Base-by-base conservation (phyloP, 1,139 yeast species). In the Suhomyces atakaporum region DNA sequence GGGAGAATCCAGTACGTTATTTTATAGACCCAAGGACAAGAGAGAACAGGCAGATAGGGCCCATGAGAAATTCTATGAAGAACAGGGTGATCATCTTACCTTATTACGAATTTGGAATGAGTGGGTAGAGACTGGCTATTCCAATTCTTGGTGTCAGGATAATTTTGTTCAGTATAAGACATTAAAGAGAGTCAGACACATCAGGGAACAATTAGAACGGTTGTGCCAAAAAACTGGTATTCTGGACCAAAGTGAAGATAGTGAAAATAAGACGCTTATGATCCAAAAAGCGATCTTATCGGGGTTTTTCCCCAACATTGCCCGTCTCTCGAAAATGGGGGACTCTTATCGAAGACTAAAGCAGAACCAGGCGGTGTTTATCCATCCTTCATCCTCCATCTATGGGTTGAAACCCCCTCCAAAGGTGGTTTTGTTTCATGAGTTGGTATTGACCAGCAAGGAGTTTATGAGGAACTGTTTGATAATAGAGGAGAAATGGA, bases 401-500 rank as follows among this genome's bases (percentile, higher is more conserved):
- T 73, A 71, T 50, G 69, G 74, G 6, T 66, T 71, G 11, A 79
- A 77, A 43, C 96, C 87, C 3, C 87, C 89, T 0, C 79, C 92
- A 5, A 81, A 77, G 48, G 68, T 79, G 53, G 58, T 92, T 2
- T 60, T 92, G 16, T 92, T 88, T 56, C 86, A 89, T 51, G 97
- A 90, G 51, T 66, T 92, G 50, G 92, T 92, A 27, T 64, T 86
- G 25, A 92, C 98, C 0, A 77, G 87, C 31, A 86, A 83, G 56
- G 97, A 90, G 63, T 92, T 79, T 56, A 86, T 92, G 87, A 66
- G 97, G 38, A 88, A 84, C 47, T 86, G 95, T 54, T 73, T 88
- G 72, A 77, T 84, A 0, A 66, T 92, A 4, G 75, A 81, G 30
- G 79, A 79, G 3, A 79, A 74, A 27, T 81, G 88, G 87, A 54